Base-by-base conservation (phyloP, 306 rosid species). In the Sindora glabra region DNA sequence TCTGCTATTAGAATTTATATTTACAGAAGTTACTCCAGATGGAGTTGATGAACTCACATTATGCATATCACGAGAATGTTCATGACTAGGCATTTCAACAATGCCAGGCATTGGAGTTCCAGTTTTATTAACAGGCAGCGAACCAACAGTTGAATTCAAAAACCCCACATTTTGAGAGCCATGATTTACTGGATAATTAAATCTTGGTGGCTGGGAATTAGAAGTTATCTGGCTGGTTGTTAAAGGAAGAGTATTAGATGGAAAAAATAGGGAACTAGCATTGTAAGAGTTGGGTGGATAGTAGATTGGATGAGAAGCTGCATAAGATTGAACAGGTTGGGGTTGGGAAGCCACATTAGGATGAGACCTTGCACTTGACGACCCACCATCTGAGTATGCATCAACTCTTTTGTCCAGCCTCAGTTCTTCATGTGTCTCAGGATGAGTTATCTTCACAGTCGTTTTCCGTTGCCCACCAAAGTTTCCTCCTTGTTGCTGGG, bases 361-460 rank as follows among this genome's bases (percentile, higher is more conserved):
- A 45, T 78, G 95, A 44, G 87, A 55, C 77, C 91, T 86, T 30
- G 74, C 60, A 49, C 70, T 82, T 13, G 91, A 75, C 51, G 94
- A 57, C 16, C 85, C 83, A 27, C 82, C 68, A 73, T 86, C 96
- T 41, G 80, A 34, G 83, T 67, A 66, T 29, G 79, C 74, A 71
- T 84, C 96, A 30, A 79, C 18, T 47, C 78, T 76, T 73, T 83
- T 89, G 63, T 94, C 95, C 70, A 94, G 90, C 65, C 83, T 77
- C 70, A 94, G 68, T 68, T 86, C 97, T 72, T 94, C 89, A 55
- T 77, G 95, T 1, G 99, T 94, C 27, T 94, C 90, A 24, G 99
- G 99, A 81, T 94, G 94, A 64, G 94, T 94, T 52, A 94, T 94
- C 80, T 86, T 94, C 14, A 89, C 95, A 22, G 86, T 6, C 63